Base-by-base conservation (phyloP, 306 rosid genomes). In the Vigna angularis region DNA sequence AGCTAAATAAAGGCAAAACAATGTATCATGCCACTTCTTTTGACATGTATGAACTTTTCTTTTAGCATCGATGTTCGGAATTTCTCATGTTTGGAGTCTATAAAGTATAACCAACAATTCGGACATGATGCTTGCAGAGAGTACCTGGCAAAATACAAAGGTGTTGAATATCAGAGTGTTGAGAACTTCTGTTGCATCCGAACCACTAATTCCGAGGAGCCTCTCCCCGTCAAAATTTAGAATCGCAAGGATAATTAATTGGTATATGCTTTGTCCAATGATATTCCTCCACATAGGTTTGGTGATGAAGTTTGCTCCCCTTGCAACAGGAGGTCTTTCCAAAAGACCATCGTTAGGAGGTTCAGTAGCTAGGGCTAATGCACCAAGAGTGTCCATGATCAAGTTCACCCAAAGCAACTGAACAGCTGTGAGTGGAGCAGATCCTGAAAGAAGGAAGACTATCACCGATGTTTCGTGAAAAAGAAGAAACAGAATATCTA, bases 301-400 rank as follows among this genome's bases (percentile, higher is more conserved):
- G 59, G 99, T 95, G 72, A 95, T 89, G 77, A 95, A 93, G 87
- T 84, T 87, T 62, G 83, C 51, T 74, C 91, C 93, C 82, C 85
- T 87, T 30, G 78, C 85, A 72, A 95, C 92, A 1, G 99, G 98
- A 9, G 81, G 85, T 81, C 92, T 81, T 79, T 91, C 38, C 93
- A 95, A 78, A 36, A 95, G 91, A 75, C 74, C 95, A n/a, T 91
- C 90, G 12, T 86, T 84, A 32, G 98, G 99, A 83, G 99, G 98
- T 79, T 95, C 99, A 24, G 99, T 95, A 44, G 99, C 99, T 69
- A 95, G 86, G 53, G 99, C 99, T 83, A 95, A 79, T 34, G 99
- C 99, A 53, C 99, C 99, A 53, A 95, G 91, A 52, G 99, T 93
- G 90, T 95, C 99, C 99, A 95, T 95, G 68, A 95, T 95, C 93